phyloP scores from a whole-genome alignment of 2,329 filamentous ascomycete species.

The Talaromyces verruculosus region DNA sequence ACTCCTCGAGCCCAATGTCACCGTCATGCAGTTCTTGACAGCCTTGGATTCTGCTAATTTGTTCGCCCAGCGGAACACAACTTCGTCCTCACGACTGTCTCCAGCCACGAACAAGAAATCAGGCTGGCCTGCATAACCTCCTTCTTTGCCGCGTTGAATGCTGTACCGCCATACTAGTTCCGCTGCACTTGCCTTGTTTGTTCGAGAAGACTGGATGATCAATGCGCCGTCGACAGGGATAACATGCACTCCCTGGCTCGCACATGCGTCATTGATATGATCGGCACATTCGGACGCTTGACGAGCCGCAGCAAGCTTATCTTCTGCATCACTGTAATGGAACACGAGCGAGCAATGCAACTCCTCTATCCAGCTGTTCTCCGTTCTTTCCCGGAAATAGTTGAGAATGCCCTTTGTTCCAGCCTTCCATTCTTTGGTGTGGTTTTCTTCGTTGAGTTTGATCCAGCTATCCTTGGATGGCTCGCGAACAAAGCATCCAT shows the following conservation, averaged over 20 bases:
- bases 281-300: slow-evolving; percentile 87
- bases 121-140: slow-evolving; percentile 46
- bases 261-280: slow-evolving; percentile 92
- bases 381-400: slow-evolving; percentile 87
- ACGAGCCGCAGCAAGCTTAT: slow-evolving; percentile 70
- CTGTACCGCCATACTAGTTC: slow-evolving; percentile 67
- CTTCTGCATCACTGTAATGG: slow-evolving; percentile 80
- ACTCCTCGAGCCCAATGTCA: slow-evolving; percentile 81
- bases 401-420: slow-evolving; percentile 78
- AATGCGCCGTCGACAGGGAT: slow-evolving; percentile 77
- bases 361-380: slow-evolving; percentile 83
- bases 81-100: slow-evolving; percentile 89
- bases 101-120: slow-evolving; percentile 90
- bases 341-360: slow-evolving; percentile 90
- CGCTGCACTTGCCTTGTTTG: slow-evolving; percentile 83
- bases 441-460: slow-evolving; percentile 69
- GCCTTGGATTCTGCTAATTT: slow-evolving; percentile 60
- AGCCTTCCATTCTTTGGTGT: slow-evolving; percentile 76
- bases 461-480: slow-evolving; percentile 69
- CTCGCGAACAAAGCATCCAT: slow-evolving; percentile 84
- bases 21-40: slow-evolving; percentile 73
- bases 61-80: slow-evolving; percentile 94
- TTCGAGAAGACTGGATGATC: slow-evolving; percentile 79
- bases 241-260: slow-evolving; percentile 78
- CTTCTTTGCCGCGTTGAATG: slow-evolving; percentile 56